A percentile compares a stretch with the other conserved stretches of the same genome.
These are phyloP conservation scores for Fusarium tanahbumbuense DNA, from an alignment of 2,329 filamentous ascomycete genomes.

Conservation along the genomic window DNA sequence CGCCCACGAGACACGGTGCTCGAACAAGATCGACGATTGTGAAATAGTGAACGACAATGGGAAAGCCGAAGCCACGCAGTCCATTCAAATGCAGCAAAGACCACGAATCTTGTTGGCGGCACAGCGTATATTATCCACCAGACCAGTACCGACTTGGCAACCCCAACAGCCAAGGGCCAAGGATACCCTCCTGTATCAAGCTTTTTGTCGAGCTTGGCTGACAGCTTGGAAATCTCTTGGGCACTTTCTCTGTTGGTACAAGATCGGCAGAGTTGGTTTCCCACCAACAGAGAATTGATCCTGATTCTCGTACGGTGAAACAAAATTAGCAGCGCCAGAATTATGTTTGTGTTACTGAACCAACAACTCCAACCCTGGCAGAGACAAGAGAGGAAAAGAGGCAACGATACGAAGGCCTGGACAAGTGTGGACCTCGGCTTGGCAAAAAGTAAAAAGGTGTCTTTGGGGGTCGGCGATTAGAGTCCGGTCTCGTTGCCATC, in stretches of 20 bases:
- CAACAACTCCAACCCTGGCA: slow-evolving; percentile 23
- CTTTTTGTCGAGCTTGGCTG: slow-evolving; percentile 26
- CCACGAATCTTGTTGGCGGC: not conserved
- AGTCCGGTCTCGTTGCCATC: slow-evolving; percentile 10
- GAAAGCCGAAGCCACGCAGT: slow-evolving; percentile 1
- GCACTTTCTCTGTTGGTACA: not conserved
- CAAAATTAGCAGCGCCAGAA: slow-evolving; percentile 13
- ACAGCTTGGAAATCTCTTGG: slow-evolving; percentile 24
- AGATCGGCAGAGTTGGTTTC: slow-evolving; percentile 20
- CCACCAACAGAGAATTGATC: not conserved
- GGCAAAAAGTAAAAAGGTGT: slow-evolving; percentile 9
- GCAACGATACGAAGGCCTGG: slow-evolving; percentile 17
- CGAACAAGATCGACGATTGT: not conserved
- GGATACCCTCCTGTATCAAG: slow-evolving; percentile 5
- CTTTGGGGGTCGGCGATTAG: slow-evolving; percentile 41
- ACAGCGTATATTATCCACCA: slow-evolving; percentile 5
- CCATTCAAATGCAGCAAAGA: slow-evolving; percentile 6
- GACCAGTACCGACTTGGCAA: slow-evolving; percentile 35
- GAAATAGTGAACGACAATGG: slow-evolving; percentile 3
- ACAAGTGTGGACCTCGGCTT: slow-evolving; percentile 20
- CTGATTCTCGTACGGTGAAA: slow-evolving; percentile 31
- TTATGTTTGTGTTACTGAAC: not conserved
- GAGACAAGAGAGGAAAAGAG: not conserved
- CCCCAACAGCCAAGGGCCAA: not conserved
- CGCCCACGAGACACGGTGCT: slow-evolving; percentile 20